phyloP scores from a whole-genome alignment of 2,329 filamentous ascomycete genomes.

The Ophiocordyceps sinensis region DNA sequence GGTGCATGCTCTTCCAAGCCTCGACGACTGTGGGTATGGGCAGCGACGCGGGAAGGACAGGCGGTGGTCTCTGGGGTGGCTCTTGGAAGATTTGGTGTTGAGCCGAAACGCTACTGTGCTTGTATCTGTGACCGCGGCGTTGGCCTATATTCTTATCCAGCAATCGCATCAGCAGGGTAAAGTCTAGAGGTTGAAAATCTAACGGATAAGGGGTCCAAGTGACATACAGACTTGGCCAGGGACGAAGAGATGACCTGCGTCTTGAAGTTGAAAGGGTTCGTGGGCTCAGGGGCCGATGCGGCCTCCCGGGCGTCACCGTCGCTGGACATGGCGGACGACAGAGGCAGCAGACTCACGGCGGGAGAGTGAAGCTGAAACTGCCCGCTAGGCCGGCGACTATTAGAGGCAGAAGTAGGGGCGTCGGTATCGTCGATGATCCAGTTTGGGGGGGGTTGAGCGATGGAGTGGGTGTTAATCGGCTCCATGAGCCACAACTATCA shows the following conservation, averaged over 20 bases:
- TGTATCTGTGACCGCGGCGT: constrained; percentile 91
- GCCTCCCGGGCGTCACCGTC: constrained; percentile 6
- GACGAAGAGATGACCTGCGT: constrained; percentile 62
- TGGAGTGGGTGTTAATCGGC: background rate
- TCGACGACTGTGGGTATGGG: constrained; percentile 83
- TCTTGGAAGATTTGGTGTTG: constrained; percentile 93
- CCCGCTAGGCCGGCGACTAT: background rate
- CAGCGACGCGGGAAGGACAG: constrained; percentile 80
- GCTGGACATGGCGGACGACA: constrained; percentile 4
- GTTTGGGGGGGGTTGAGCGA: constrained; percentile 2
- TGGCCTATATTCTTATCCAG: constrained; percentile 63
- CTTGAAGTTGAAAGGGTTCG: constrained; percentile 88
- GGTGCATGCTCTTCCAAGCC: constrained; percentile 79
- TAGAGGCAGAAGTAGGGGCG: background rate
- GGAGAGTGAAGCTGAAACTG: background rate
- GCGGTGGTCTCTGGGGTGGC: constrained; percentile 69
- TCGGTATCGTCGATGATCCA: constrained; percentile 10
- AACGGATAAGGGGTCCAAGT: background rate
- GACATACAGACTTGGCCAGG: constrained; percentile 61
- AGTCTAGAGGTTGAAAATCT: no score
- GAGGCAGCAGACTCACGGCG: constrained; percentile 4
- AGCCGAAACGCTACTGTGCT: constrained; percentile 81
- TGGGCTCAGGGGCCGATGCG: constrained; percentile 12
- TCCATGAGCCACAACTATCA: constrained; percentile 5
- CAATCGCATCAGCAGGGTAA: background rate